Evolutionary conservation across 1,139 yeast species (phyloP).

Genomic region (Pneumocystis carinii): DNA sequence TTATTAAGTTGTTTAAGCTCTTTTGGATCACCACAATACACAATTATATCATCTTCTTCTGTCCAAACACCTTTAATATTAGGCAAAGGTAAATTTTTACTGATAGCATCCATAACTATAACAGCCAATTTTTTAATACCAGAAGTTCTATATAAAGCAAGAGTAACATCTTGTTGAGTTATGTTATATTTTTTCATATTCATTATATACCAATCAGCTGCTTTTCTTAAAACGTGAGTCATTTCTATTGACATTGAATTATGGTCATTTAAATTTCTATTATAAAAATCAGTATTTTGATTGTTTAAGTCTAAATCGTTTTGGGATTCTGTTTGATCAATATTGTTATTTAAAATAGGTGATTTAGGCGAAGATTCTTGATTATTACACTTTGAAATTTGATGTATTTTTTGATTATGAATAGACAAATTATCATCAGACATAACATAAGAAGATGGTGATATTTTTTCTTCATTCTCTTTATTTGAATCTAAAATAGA

Average conservation of each 20-base stretch:
- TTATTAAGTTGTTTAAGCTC: background rate
- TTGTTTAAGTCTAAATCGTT: background rate
- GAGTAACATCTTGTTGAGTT: constrained; percentile 5
- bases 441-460: background rate
- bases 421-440: background rate
- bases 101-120: constrained; percentile 7
- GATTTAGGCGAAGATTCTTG: background rate
- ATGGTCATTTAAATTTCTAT: background rate
- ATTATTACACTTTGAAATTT: background rate
- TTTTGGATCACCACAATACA: background rate
- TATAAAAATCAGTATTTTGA: background rate
- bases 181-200: constrained; percentile 1
- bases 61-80: constrained; percentile 8
- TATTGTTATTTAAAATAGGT: background rate
- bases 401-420: background rate
- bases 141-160: constrained; percentile 6
- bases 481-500: background rate
- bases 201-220: background rate
- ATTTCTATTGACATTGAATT: background rate
- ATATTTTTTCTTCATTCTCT: background rate
- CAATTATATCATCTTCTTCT: constrained; percentile 6
- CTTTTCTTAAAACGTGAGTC: background rate
- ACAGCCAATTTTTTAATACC: constrained; percentile 7
- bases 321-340: background rate
- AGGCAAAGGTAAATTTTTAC: constrained; percentile 4